These are phyloP conservation scores for Vanrija humicola DNA, from an alignment of 1,284 basidiomycete genomes.

Conservation along the genomic window DNA sequence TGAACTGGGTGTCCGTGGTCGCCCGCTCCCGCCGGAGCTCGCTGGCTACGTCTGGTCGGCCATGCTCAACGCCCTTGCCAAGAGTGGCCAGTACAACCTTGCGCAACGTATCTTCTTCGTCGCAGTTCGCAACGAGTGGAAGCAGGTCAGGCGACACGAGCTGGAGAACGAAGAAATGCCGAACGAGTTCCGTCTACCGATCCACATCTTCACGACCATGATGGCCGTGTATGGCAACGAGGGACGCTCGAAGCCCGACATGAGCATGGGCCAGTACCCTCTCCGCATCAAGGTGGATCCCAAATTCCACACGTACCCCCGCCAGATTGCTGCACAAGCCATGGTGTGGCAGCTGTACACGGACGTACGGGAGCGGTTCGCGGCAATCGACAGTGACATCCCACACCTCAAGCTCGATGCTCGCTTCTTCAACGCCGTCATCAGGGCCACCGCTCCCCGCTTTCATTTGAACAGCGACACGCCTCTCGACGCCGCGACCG, in stretches of 20 bases:
- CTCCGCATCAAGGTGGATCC: too few species aligned
- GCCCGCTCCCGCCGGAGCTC: slow-evolving; percentile 14
- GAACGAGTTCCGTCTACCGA: slow-evolving; percentile 13
- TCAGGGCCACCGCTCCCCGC: slow-evolving; percentile 5
- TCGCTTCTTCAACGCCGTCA: slow-evolving; percentile 21
- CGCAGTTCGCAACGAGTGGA: slow-evolving; percentile 13
- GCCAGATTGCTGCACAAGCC: slow-evolving; percentile 1
- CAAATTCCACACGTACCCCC: too few species aligned
- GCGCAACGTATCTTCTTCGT: slow-evolving; percentile 34
- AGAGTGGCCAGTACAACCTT: slow-evolving; percentile 27
- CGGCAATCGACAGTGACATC: neutral
- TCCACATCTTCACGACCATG: slow-evolving; percentile 30
- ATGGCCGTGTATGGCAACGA: slow-evolving; percentile 20
- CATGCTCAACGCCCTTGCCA: slow-evolving; percentile 25
- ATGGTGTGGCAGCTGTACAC: slow-evolving; percentile 7
- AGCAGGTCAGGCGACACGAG: neutral
- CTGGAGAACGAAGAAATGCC: neutral
- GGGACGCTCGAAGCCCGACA: neutral
- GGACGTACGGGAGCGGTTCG: neutral
- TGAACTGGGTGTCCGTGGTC: slow-evolving; percentile 2
- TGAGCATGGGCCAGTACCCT: too few species aligned
- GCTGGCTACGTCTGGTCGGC: slow-evolving; percentile 20
- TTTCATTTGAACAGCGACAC: slow-evolving; percentile 1
- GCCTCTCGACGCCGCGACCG: neutral
- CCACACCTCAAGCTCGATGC: slow-evolving; percentile 7